Evolutionary conservation across 805 yeast species (phyloP).

Genomic region (Komagataella phaffii): DNA sequence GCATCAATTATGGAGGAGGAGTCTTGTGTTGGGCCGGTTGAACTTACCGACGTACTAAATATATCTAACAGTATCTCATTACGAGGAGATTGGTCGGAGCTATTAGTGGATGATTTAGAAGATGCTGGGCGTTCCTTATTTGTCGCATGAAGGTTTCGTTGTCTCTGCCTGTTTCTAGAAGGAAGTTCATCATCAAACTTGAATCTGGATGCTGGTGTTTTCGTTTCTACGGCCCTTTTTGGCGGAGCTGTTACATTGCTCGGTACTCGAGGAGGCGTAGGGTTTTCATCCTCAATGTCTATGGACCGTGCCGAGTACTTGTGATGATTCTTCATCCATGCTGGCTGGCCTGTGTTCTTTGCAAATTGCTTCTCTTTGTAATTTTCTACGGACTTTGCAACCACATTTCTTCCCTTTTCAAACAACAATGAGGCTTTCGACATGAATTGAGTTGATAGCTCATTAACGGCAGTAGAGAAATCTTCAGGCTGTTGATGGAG

Average conservation of each 20-base stretch:
- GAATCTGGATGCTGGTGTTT: slow-evolving; percentile 2
- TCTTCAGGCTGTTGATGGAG: slow-evolving; percentile 14
- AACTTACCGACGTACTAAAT: background rate
- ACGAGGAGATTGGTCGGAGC: background rate
- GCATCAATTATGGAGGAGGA: background rate
- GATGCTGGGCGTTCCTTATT: background rate
- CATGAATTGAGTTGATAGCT: slow-evolving; percentile 40
- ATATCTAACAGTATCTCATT: background rate
- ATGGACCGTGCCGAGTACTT: slow-evolving; percentile 28
- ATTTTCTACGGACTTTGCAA: slow-evolving; percentile 49
- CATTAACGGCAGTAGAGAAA: slow-evolving; percentile 29
- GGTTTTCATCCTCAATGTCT: slow-evolving; percentile 18
- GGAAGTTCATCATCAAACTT: slow-evolving; percentile 6
- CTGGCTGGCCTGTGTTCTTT: slow-evolving; percentile 31
- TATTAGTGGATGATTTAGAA: background rate
- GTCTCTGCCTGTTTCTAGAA: slow-evolving; percentile 2
- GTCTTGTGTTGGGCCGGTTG: background rate
- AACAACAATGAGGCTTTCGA: slow-evolving; percentile 47
- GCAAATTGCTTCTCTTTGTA: slow-evolving; percentile 25
- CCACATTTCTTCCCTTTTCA: slow-evolving; percentile 43
- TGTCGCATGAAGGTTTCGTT: background rate
- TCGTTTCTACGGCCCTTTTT: slow-evolving; percentile 7
- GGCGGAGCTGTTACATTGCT: background rate
- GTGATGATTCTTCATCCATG: slow-evolving; percentile 61
- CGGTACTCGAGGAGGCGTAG: background rate